Conservation (phyloP, 306 rosid genomes). For the Vigna radiata region DNA sequence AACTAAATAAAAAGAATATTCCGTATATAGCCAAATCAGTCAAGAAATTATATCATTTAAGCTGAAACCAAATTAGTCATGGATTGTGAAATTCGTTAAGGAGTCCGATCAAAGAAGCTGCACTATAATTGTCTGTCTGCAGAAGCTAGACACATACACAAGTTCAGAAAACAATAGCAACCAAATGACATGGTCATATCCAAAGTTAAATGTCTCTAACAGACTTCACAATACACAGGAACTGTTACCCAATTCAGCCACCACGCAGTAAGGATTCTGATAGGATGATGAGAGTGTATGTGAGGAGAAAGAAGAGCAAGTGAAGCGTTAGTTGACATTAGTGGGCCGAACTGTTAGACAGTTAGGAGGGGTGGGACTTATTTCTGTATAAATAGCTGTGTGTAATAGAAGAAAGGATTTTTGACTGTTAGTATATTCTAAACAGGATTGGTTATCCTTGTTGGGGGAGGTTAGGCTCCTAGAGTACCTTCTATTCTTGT, state of each 20-base stretch:
- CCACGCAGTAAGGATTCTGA: neutral
- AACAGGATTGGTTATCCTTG: too few species aligned
- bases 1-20: neutral
- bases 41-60: neutral
- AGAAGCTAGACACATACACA: conserved; percentile 1
- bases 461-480: too few species aligned
- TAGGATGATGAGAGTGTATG: too few species aligned
- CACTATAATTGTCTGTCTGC: neutral
- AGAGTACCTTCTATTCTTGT: too few species aligned
- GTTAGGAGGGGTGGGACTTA: too few species aligned
- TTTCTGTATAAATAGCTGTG: too few species aligned
- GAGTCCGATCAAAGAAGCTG: neutral
- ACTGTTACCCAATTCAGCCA: conserved; percentile 12
- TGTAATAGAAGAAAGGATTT: too few species aligned
- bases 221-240: conserved; percentile 2
- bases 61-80: neutral
- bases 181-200: neutral
- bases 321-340: too few species aligned
- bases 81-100: neutral
- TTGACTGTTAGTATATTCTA: too few species aligned
- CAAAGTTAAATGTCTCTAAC: conserved; percentile 13
- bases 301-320: too few species aligned
- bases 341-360: too few species aligned
- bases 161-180: conserved; percentile 13
- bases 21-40: conserved; percentile 4